Conservation (phyloP, 2,329 filamentous ascomycete species). For the Sodiomyces alkalinus region DNA sequence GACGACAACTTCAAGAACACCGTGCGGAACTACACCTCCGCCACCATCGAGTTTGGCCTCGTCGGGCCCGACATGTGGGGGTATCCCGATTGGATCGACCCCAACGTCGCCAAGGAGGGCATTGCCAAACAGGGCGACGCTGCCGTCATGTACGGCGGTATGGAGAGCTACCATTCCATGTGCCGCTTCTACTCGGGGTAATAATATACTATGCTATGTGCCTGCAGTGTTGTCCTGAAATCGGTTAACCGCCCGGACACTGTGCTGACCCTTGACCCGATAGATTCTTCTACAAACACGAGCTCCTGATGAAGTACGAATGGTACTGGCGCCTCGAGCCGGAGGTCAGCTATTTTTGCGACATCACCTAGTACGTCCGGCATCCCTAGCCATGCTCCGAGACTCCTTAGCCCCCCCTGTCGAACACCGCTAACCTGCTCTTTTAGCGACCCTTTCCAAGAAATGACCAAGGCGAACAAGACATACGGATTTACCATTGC, state of each 20-base stretch:
- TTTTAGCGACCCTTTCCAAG: constrained; percentile 89
- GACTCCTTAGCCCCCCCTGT: constrained; percentile 5
- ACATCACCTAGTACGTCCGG: constrained; percentile 75
- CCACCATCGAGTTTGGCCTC: constrained; percentile 79
- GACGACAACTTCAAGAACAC: constrained; percentile 85
- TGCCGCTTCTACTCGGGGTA: constrained; percentile 98
- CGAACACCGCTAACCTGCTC: constrained; percentile 51
- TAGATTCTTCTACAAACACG: constrained; percentile 93
- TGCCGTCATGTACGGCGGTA: constrained; percentile 97
- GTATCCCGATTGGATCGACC: constrained; percentile 91
- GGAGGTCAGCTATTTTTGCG: constrained; percentile 99
- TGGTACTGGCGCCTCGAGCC: constrained; percentile 99
- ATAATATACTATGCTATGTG: constrained; percentile 17
- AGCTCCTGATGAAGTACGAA: constrained; percentile 87
- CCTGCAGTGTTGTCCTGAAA: neutral
- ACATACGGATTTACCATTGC: constrained; percentile 98
- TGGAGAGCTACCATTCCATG: constrained; percentile 99
- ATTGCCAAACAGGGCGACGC: constrained; percentile 93
- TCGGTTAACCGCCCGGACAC: neutral
- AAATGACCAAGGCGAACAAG: constrained; percentile 91
- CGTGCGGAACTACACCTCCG: constrained; percentile 80
- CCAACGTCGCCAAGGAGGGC: constrained; percentile 85
- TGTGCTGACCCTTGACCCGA: neutral
- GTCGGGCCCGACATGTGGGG: constrained; percentile 89
- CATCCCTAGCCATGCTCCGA: neutral